Base-by-base conservation (phyloP, 2,329 filamentous ascomycete genomes). In the Penicillium sumatraense region DNA sequence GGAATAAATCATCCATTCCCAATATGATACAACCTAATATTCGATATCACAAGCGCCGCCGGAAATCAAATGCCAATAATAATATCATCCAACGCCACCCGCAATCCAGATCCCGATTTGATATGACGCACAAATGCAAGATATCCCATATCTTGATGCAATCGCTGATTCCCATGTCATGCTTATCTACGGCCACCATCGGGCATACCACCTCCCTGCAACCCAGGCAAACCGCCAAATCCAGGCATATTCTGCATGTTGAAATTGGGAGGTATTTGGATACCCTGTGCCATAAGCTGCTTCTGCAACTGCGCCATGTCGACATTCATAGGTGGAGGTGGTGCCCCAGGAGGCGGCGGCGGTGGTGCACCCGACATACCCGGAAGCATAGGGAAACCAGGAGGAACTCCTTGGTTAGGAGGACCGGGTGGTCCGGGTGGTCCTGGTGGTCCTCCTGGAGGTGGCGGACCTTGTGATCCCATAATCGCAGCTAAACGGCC, bases 161-260 rank as follows among this genome's bases (percentile, higher is more conserved):
- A 52, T 36, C 36, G 16, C 49, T 49, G 11, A 47, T 35, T 33
- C 44, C 49, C 18, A n/a, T 26, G 26, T n/a, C 46, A 36, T 9
- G 50, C 33, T 57, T 24, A 91, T 5, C 83, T 90, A 57, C 87
- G 78, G 62, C 78, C 81, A 56, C 89, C 70, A 20, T 72, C 76
- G 5, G 75, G 63, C n/a, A n/a, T n/a, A 48, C 60, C 70, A 29
- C 66, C 72, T 20, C 72, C 74, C 51, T 71, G 70, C 55, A 75
- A 64, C 35, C 70, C 66, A 41, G 71, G 72, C 40, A 71, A 55
- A 14, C 69, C 69, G 10, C 65, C 71, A 33, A 64, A 58, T n/a
- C 65, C 54, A 21, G 77, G 73, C 59, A 79, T 52, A 63, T 77
- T 60, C 68, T 78, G 54, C 24, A 75, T 73, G 44, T 60, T 74